Base-by-base conservation (phyloP, 1,139 yeast genomes). In the Diutina mesorugosa region DNA sequence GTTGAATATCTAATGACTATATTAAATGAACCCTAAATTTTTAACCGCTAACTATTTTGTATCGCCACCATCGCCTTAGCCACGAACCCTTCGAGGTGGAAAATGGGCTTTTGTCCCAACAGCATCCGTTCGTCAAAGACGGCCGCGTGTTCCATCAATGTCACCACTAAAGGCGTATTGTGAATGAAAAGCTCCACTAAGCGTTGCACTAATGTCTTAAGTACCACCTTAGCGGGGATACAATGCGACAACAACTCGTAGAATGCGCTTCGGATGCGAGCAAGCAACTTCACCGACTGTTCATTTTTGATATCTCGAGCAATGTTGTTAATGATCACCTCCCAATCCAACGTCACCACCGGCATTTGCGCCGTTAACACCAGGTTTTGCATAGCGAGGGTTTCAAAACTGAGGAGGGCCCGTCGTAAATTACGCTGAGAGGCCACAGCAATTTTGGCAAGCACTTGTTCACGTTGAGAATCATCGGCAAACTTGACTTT, bases 181-280 rank as follows among this genome's bases (percentile, higher is more conserved):
- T 48, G 47, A 41, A 72, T 73, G 38, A 78, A 73, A 2, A 68
- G 55, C 60, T 59, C 61, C 62, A 90, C 67, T 58, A 91, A 71
- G 54, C 80, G 78, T 62, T 85, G 79, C 41, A 85, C 72, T 57
- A 91, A 71, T 18, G 79, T 83, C 65, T 88, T 90, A 62, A 93
- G 73, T 35, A 93, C 85, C 21, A 83, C 73, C 58, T 85, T 78
- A 1, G 98, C 85, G 1, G 99, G 98, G 55, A 95, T 90, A 63
- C 98, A 91, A 69, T 93, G 99, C 0, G 97, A 83, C 54, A 93
- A 72, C 51, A 93, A 74, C 66, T 93, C 98, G 69, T 95, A 93
- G 58, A 89, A 75, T 0, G 82, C 79, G 4, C 87, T 80, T 66
- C 99, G 81, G 32, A 87, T 79, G 59, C 84, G 84, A 35, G 91